These are phyloP conservation scores for Cladosporium colombiae DNA, from an alignment of 2,329 filamentous ascomycete species.

Conservation along the genomic window DNA sequence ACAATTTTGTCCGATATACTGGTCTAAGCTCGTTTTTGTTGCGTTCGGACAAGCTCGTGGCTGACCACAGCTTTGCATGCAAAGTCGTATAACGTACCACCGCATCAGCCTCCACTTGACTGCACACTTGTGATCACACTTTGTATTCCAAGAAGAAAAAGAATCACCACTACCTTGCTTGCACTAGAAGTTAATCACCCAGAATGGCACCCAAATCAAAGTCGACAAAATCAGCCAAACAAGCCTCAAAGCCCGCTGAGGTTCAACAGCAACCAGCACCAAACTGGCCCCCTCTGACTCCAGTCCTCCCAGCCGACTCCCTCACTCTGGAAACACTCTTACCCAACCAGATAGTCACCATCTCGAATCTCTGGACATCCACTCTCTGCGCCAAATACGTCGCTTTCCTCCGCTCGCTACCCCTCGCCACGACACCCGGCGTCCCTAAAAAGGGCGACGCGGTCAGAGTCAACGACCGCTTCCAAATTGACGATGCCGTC, in stretches of 20 bases:
- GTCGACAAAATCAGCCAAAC: constrained; percentile 19
- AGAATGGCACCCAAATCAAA: constrained; percentile 29
- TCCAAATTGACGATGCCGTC: constrained; percentile 71
- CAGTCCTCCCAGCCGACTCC: constrained; percentile 65
- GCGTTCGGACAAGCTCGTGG: background rate
- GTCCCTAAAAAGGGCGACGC: constrained; percentile 79
- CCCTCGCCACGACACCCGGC: constrained; percentile 74
- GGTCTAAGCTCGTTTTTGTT: background rate
- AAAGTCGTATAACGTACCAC: background rate
- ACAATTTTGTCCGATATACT: background rate
- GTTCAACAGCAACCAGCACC: constrained; percentile 40
- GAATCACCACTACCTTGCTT: background rate
- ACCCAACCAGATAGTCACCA: constrained; percentile 69
- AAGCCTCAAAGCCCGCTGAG: background rate
- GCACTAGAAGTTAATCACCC: background rate
- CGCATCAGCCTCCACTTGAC: background rate
- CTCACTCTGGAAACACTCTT: constrained; percentile 61
- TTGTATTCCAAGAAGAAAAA: background rate
- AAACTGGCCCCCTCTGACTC: constrained; percentile 72
- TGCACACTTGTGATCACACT: background rate
- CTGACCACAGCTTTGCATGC: background rate
- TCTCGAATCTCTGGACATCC: constrained; percentile 73
- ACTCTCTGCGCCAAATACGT: constrained; percentile 76
- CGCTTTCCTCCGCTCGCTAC: constrained; percentile 68
- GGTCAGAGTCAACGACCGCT: constrained; percentile 84